A percentile compares a stretch with the other conserved stretches of the same genome.
phyloP scores from a whole-genome alignment of 768 basidiomycete genomes.

The Lanmaoa rubissima region DNA sequence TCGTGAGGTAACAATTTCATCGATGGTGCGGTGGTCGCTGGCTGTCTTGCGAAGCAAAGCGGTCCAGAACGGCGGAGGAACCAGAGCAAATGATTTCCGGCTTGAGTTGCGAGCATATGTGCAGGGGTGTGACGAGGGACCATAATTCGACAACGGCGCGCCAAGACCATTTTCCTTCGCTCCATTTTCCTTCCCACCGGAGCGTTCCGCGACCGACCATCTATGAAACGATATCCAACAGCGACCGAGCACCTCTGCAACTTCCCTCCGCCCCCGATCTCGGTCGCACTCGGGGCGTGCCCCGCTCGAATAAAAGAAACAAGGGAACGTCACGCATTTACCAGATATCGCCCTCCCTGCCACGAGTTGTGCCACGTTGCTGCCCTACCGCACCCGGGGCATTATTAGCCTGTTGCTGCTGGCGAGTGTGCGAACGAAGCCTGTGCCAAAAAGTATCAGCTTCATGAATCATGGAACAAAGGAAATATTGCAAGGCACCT shows the following conservation, averaged over 20 bases:
- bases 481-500: slow-evolving; percentile 36
- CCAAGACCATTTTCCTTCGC: slow-evolving; percentile 22
- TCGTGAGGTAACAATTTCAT: slow-evolving; percentile 40
- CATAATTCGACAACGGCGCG: slow-evolving; percentile 22
- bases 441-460: slow-evolving; percentile 37
- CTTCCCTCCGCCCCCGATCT: slow-evolving; percentile 39
- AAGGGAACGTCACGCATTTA: slow-evolving; percentile 30
- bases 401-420: slow-evolving; percentile 64
- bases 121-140: slow-evolving; percentile 1
- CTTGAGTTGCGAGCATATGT: slow-evolving; percentile 21
- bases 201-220: slow-evolving; percentile 33
- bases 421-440: slow-evolving; percentile 85
- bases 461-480: slow-evolving; percentile 9
- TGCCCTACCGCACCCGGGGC: slow-evolving; percentile 50
- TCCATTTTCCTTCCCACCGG: slow-evolving; percentile 18
- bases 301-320: slow-evolving; percentile 35
- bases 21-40: slow-evolving; percentile 25
- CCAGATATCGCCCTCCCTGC: slow-evolving; percentile 49
- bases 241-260: slow-evolving; percentile 35
- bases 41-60: slow-evolving; percentile 18
- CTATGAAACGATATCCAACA: slow-evolving; percentile 34
- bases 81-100: slow-evolving; percentile 7
- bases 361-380: slow-evolving; percentile 40
- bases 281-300: slow-evolving; percentile 46
- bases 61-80: slow-evolving; percentile 17